Percentiles rank a stretch among this genome's conserved stretches.
Conservation (phyloP, 345 rosid genomes). For the Gossypium turneri region DNA sequence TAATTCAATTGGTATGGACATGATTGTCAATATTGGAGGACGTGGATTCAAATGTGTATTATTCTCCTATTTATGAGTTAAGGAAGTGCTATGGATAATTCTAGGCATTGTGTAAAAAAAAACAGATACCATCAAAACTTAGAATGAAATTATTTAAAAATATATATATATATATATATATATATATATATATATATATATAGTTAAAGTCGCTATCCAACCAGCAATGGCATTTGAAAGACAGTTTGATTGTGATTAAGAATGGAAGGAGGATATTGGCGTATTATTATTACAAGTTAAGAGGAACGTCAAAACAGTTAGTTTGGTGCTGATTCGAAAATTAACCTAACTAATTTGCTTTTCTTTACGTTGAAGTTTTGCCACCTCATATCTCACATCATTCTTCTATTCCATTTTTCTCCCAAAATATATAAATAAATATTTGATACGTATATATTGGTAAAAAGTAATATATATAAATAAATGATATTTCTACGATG, state of each 20-base stretch:
- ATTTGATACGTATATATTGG: too few species aligned
- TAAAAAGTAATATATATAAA: too few species aligned
- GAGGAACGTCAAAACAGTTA: constrained; percentile 20
- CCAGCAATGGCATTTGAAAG: constrained; percentile 22
- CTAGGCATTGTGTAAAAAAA: fast-evolving
- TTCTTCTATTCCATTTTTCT: neutral
- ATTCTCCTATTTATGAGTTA: too few species aligned
- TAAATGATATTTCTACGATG: too few species aligned
- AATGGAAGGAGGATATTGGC: neutral
- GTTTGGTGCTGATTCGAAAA: constrained; percentile 36
- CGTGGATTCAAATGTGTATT: too few species aligned
- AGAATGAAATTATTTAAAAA: fast-evolving
- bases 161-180: neutral
- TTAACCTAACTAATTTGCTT: constrained; percentile 22
- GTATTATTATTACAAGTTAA: constrained; percentile 6
- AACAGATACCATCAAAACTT: too few species aligned
- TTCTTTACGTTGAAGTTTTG: constrained; percentile 10
- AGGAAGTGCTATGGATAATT: fast-evolving
- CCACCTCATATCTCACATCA: neutral
- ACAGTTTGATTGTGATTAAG: too few species aligned
- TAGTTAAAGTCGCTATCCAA: constrained; percentile 44
- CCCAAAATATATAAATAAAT: too few species aligned
- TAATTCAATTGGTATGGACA: too few species aligned
- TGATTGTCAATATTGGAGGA: too few species aligned
- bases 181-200: neutral